Evolutionary conservation across 345 rosid species (phyloP).

Genomic region (Eucalyptus erythrocorys): DNA sequence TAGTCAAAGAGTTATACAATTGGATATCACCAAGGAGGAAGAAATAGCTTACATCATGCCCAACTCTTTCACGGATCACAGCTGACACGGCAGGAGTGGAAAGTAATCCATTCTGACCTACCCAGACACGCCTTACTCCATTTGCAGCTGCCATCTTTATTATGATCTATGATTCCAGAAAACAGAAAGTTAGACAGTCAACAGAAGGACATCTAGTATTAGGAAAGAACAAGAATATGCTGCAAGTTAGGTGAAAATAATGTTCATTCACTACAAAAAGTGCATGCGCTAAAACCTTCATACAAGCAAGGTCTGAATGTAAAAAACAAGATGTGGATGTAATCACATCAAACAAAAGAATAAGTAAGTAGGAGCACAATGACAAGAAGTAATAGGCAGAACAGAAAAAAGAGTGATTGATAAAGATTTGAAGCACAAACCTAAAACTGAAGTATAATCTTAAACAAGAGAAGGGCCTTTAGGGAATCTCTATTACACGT

Average conservation of each 20-base stretch:
- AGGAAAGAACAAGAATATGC: neutral
- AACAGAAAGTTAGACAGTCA: neutral
- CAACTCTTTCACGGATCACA: slow-evolving; percentile 90
- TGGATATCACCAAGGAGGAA: neutral
- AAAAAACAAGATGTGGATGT: neutral
- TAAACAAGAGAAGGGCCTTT: neutral
- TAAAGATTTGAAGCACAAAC: neutral
- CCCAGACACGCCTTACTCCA: slow-evolving; percentile 93
- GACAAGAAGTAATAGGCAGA: neutral
- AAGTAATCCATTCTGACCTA: slow-evolving; percentile 88
- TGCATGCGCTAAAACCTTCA: neutral
- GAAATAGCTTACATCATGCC: slow-evolving; percentile 58
- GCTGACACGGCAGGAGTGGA: slow-evolving; percentile 99
- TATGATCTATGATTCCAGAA: slow-evolving; percentile 39
- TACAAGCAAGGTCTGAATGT: neutral
- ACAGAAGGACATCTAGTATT: neutral
- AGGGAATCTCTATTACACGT: neutral
- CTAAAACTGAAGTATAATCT: neutral
- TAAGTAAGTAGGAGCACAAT: neutral
- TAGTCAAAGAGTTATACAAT: neutral
- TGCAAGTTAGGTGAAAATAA: neutral
- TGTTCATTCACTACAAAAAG: neutral
- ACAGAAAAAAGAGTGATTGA: neutral
- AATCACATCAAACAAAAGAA: neutral
- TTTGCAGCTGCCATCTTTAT: slow-evolving; percentile 93